Evolutionary conservation across 2,329 filamentous ascomycete genomes (phyloP).

Genomic region (Beauveria brongniartii): DNA sequence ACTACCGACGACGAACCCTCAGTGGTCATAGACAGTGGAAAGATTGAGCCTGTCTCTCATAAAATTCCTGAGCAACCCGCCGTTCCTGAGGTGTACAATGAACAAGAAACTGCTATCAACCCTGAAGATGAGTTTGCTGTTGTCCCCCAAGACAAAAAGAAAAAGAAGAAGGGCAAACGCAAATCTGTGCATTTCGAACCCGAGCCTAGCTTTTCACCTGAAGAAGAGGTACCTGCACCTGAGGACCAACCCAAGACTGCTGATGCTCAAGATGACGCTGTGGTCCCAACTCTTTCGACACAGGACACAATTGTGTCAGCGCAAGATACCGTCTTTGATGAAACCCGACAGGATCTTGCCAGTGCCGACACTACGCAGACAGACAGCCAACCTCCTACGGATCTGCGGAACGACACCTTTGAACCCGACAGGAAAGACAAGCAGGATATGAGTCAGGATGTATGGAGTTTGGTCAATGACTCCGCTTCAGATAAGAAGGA

Average conservation of each 20-base stretch:
- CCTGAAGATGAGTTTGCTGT: conserved; percentile 6
- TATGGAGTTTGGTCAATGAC: conserved; percentile 12
- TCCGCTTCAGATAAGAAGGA: neutral
- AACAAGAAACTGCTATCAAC: neutral
- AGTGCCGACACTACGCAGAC: conserved; percentile 18
- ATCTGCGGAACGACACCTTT: conserved; percentile 13
- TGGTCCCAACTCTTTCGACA: conserved; percentile 14
- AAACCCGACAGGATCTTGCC: conserved; percentile 18
- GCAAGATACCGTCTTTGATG: conserved; percentile 20
- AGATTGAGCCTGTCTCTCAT: neutral
- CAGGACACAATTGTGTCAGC: conserved; percentile 24
- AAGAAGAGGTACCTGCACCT: neutral
- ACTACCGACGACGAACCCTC: neutral
- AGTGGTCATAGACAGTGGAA: neutral
- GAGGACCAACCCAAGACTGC: conserved; percentile 2
- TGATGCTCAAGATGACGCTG: conserved; percentile 1
- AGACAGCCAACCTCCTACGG: conserved; percentile 17
- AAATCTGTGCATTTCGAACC: conserved; percentile 17
- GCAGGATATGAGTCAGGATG: conserved; percentile 21
- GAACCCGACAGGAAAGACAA: conserved; percentile 26
- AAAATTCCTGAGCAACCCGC: neutral
- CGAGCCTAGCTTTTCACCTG: conserved; percentile 1
- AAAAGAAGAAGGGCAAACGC: conserved; percentile 14
- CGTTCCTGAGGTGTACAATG: neutral
- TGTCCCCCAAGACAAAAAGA: conserved; percentile 13